Evolutionary conservation across 2,329 filamentous ascomycete genomes (phyloP).

Genomic region (Trichothecium sympodiale): DNA sequence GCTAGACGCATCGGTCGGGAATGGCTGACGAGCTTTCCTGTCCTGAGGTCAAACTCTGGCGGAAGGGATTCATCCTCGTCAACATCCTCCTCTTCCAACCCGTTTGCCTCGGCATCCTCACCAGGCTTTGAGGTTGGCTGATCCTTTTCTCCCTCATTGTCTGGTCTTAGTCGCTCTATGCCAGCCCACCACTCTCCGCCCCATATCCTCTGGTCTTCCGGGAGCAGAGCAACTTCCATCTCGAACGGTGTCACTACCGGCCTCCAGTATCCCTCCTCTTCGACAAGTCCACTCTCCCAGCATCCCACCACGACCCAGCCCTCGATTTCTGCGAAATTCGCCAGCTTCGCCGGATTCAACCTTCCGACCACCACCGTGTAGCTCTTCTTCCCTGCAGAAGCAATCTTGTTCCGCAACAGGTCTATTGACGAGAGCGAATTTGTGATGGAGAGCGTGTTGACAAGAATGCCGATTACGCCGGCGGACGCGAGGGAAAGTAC

Average conservation of each 20-base stretch:
- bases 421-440: conserved; percentile 80
- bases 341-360: conserved; percentile 87
- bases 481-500: conserved; percentile 70
- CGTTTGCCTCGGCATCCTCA: conserved; percentile 11
- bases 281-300: conserved; percentile 91
- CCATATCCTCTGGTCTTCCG: conserved; percentile 71
- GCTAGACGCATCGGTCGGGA: conserved; percentile 60
- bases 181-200: conserved; percentile 82
- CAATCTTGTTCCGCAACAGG: conserved; percentile 61
- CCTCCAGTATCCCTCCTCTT: conserved; percentile 78
- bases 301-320: conserved; percentile 97
- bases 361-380: conserved; percentile 97
- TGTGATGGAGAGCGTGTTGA: conserved; percentile 87
- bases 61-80: conserved; percentile 64
- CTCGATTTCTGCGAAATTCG: conserved; percentile 90
- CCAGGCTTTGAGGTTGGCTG: too few relatives aligned
- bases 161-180: conserved; percentile 57
- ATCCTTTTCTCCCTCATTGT: conserved; percentile 8
- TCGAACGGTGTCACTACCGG: conserved; percentile 95
- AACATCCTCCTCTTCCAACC: conserved; percentile 24
- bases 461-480: conserved; percentile 82
- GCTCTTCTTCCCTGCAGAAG: conserved; percentile 76
- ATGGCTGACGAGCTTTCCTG: conserved; percentile 69
- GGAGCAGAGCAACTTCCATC: conserved; percentile 63
- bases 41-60: conserved; percentile 86